Base-by-base conservation (phyloP, 1,139 yeast species). In the Lodderomyces margitis region DNA sequence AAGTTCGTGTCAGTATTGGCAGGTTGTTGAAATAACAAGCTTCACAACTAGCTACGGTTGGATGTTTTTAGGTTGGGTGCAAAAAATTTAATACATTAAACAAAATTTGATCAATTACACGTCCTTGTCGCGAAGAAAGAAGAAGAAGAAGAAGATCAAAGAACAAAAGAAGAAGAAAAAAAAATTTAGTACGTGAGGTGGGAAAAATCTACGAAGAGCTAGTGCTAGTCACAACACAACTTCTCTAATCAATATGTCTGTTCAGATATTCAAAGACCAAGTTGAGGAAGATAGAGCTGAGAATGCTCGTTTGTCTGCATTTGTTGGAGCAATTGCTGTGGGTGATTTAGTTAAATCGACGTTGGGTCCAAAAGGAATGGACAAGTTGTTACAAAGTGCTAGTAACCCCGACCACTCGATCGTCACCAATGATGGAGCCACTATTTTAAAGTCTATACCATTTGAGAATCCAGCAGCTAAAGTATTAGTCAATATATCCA, bases 281-380 rank as follows among this genome's bases (percentile, higher is more conserved):
- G 98, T 94, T 44, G 84, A 94, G 7, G 98, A 92, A 66, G 98
- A 92, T 66, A 80, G 98, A 55, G 98, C 94, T 32, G 98, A 92
- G 66, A 91, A 91, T 68, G 98, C 98, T 41, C 89, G 98, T 70
- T 75, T 89, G 71, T 87, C 96, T 10, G 91, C 98, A 3, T 92
- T 92, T 67, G 96, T 92, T 16, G 98, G 98, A 39, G 98, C 98
- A 50, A 92, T 92, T 62, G 98, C 98, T 33, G 98, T 92, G 21
- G 98, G 98, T 39, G 98, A 92, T 63, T 75, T 92, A 49, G 98
- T 92, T 36, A 92, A 94, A 65, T 82, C 96, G 25, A 94, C 98
- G 3, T 72, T 92, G 52, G 98, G 98, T 9, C 98, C 98, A 50
- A 92, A 92, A 64, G 98, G 98, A 47, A 92, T 92, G 98, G 98